A percentile compares a stretch with the other conserved stretches of the same genome.
These are phyloP conservation scores for Brassica cretica DNA, from an alignment of 345 rosid genomes.

Conservation along the genomic window DNA sequence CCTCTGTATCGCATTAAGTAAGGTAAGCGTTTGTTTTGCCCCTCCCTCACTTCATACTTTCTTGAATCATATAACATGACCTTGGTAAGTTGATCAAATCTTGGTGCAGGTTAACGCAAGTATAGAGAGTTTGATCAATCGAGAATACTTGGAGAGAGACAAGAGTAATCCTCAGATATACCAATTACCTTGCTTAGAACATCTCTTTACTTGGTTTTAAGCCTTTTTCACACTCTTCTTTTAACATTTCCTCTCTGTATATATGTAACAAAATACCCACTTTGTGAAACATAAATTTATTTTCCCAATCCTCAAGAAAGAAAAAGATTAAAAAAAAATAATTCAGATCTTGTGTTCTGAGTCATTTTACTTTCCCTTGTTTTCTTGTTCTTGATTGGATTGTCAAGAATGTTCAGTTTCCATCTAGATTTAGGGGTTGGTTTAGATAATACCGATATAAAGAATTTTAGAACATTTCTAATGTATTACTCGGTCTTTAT, in stretches of 20 bases:
- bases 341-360: not conserved
- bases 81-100: not conserved
- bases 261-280: not conserved
- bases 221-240: not conserved
- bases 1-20: constrained; percentile 86
- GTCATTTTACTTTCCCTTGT: not conserved
- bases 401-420: not conserved
- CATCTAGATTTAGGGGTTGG: not conserved
- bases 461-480: not conserved
- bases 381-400: not conserved
- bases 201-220: not conserved
- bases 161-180: constrained; percentile 94
- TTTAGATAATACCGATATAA: not conserved
- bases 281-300: not conserved
- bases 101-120: constrained; percentile 86
- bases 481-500: not conserved
- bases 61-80: not conserved
- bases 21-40: constrained; percentile 44
- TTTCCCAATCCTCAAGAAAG: not conserved
- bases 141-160: constrained; percentile 98
- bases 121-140: constrained; percentile 86
- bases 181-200: constrained; percentile 76
- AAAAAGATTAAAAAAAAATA: too few species aligned
- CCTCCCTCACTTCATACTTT: not conserved
- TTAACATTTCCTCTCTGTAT: not conserved